Evolutionary conservation across 1,284 basidiomycete species (phyloP).

Genomic region (Melampsora americana): DNA sequence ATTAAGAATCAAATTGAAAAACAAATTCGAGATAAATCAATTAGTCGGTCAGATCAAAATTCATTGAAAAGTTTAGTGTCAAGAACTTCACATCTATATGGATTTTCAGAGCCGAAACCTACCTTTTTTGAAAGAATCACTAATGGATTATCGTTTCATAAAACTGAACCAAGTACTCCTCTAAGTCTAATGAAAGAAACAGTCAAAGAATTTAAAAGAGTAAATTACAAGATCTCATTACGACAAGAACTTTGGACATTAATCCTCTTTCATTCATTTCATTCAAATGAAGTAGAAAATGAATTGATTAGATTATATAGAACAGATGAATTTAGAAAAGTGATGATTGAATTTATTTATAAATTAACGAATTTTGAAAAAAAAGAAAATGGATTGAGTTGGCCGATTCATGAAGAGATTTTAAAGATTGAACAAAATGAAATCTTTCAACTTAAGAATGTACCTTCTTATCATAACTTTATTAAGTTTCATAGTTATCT

Average conservation of each 20-base stretch:
- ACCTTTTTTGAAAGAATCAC: too few relatives aligned
- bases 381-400: not conserved
- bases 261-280: not conserved
- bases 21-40: too few relatives aligned
- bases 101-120: too few relatives aligned
- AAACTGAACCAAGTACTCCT: too few relatives aligned
- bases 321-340: not conserved
- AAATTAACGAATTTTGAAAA: not conserved
- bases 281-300: not conserved
- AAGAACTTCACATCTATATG: too few relatives aligned
- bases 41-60: too few relatives aligned
- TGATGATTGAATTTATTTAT: not conserved
- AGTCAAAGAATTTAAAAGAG: too few relatives aligned
- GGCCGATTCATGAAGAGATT: slow-evolving; percentile 3
- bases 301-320: not conserved
- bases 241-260: not conserved
- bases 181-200: too few relatives aligned
- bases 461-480: not conserved
- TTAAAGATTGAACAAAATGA: not conserved
- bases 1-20: too few relatives aligned
- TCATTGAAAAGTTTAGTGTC: too few relatives aligned
- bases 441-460: not conserved
- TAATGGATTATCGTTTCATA: too few relatives aligned
- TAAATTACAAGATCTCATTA: not conserved
- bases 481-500: not conserved